Conservation (phyloP, 108 stramenopile species). For the Stephanodiscus triporus region DNA sequence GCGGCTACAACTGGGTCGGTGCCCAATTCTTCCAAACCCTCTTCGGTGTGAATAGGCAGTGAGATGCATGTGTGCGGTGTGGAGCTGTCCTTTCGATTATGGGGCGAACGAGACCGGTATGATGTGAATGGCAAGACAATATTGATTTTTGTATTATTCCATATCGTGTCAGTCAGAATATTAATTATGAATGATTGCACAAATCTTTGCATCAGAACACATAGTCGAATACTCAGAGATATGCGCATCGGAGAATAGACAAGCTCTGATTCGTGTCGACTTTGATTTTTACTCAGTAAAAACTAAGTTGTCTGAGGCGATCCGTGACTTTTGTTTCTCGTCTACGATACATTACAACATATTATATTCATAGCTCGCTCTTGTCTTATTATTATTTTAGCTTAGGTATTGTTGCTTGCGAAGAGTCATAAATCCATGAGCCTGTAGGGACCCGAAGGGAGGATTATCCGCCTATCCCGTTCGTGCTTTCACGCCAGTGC, state of each 20-base stretch:
- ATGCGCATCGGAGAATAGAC: too few relatives aligned
- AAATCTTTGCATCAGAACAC: not conserved
- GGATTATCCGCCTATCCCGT: too few relatives aligned
- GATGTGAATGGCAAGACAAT: not conserved
- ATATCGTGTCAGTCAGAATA: not conserved
- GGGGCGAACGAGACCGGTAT: not conserved
- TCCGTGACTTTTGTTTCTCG: not conserved
- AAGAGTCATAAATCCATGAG: not conserved
- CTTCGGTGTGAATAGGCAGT: slow-evolving; percentile 41
- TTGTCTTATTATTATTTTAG: not conserved
- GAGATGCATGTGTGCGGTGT: not conserved
- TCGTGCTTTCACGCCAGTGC: not conserved
- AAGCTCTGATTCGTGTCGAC: too few relatives aligned
- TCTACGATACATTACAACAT: not conserved
- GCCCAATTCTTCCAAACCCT: slow-evolving; percentile 66
- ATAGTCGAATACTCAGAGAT: too few relatives aligned
- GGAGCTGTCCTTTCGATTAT: not conserved
- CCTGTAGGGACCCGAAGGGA: not conserved
- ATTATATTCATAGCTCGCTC: not conserved
- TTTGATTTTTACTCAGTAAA: not conserved
- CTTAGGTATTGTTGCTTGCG: too few relatives aligned
- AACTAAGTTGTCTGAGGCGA: too few relatives aligned
- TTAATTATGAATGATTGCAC: not conserved
- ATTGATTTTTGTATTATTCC: too few relatives aligned
- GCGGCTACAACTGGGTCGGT: slow-evolving; percentile 79